Base-by-base conservation (phyloP, 2,329 filamentous ascomycete species). In the Penicillium sp. region DNA sequence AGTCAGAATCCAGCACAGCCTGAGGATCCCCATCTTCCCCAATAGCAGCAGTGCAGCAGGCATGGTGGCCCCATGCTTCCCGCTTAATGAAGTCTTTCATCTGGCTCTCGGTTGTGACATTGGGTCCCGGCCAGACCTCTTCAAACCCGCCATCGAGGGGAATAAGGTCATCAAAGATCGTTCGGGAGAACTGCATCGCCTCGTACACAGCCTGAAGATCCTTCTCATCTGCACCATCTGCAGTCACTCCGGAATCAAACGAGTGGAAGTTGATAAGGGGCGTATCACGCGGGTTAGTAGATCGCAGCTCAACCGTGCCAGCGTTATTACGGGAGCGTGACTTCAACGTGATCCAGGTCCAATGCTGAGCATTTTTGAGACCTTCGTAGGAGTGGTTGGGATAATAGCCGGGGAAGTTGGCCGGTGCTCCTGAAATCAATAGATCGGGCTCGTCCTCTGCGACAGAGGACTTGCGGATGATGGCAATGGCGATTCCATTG, bases 211-310 rank as follows among this genome's bases (percentile, higher is more conserved):
- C 78, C 45, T 72, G 62, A 6, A 77, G 63, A 55, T 80, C 75
- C 21, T 80, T 64, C 44, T 82, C 74, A 29, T 72, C 69, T 0
- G 67, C 68, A 3, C 69, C 67, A 39, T 69, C 63, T 1, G 53
- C 62, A 10, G 57, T 61, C 0, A 67, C 66, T 2, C 71, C 68
- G 29, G 66, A 62, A 31, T 61, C 68, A 35, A 66, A 82, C 60
- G 75, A 82, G 64, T 80, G 77, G 70, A 82, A 84, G 51, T 72
- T 72, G 59, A 87, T 83, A 6, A 76, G 62, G 0, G 84, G 84
- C 2, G 73, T 72, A 52, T 85, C 82, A 0, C 78, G 76, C 1
- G 84, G 83, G 59, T 87, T 77, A 0, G 75, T 68, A 0, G 78
- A 82, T 12, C 72, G 72, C 6, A 88, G 75, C 8, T 68, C 74